Evolutionary conservation across 129 eudicot genomes (phyloP), one percentile per base, ranked within the genome.

Genomic region (Oenanthe sinensis): DNA sequence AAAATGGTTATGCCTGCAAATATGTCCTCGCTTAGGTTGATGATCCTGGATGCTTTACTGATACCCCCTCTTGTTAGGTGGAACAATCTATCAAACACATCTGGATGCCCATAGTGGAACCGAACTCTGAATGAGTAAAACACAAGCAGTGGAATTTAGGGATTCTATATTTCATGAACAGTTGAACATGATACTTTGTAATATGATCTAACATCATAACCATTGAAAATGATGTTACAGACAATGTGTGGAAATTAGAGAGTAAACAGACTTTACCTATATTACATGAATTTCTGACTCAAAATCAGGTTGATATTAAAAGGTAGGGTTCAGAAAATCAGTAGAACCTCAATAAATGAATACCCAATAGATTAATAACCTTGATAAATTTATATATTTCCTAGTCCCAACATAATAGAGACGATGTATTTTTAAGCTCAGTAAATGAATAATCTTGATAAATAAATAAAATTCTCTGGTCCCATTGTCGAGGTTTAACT

Each of bases 71-170:
- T 86, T 7, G 96, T 91, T 40, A 95, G 86, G 87, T 95, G 98
- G 87, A 95, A 95, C 47, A 95, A 80, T 81, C 97, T 90, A 77
- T 94, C 98, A 19, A 94, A 94, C 42, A 94, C 96, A 90, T 95
- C 98, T 58, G 97, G 98, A 86, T 95, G 97, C 79, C 97, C 98
- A 67, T 95, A 95, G 87, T 95, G 98, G 86, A 95, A 95, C 71
- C 98, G 92, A 39, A 95, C 98, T 89, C 98, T 95, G 89, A 78
- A 79, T 71, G 33, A 71, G 58, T 45, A 87, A 28, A 49, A 47
- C 40, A 55, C 74, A 74, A 73, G 42, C 55, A 39, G 63, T 36
- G 16, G 44, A 39, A 67, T 81, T 36, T 42, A 68, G 45, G 33
- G 39, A 10, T 39, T 37, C 60, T 39, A 30, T 33, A 2, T 45